Percentiles rank a stretch among this genome's conserved stretches.
Evolutionary conservation across 495 filamentous ascomycete genomes (phyloP).

Genomic region (Alectoria sarmentosa): DNA sequence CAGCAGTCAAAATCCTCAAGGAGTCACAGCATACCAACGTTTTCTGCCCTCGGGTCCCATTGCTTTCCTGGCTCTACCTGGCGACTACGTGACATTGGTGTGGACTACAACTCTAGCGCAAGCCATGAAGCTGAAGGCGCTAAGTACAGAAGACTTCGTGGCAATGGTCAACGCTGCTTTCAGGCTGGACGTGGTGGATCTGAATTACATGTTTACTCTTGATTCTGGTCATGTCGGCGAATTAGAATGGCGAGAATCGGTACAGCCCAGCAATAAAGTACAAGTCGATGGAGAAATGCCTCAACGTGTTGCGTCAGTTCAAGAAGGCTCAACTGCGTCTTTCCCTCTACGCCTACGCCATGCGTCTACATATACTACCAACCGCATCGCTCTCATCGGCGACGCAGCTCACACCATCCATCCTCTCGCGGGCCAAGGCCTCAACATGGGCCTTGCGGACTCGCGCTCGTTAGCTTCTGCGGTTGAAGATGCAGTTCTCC

Average conservation of each 20-base stretch:
- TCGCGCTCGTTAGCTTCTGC: conserved; percentile 65
- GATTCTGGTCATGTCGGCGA: conserved; percentile 61
- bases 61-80: conserved; percentile 82
- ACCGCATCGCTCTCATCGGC: conserved; percentile 81
- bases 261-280: conserved; percentile 48
- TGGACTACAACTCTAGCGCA: conserved; percentile 83
- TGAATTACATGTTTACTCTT: conserved; percentile 68
- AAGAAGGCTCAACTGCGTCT: conserved; percentile 73
- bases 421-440: conserved; percentile 87
- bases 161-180: conserved; percentile 94
- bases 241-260: conserved; percentile 69
- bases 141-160: conserved; percentile 63
- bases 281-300: conserved; percentile 33
- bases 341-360: conserved; percentile 91
- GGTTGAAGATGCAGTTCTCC: conserved; percentile 67
- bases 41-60: conserved; percentile 91
- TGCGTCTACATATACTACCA: conserved; percentile 82
- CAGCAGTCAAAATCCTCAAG: conserved; percentile 19
- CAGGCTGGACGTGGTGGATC: conserved; percentile 68
- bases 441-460: conserved; percentile 90
- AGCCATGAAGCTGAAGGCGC: conserved; percentile 70
- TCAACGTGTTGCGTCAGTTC: conserved; percentile 55
- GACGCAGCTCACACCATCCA: conserved; percentile 95
- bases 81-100: conserved; percentile 73
- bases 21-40: conserved; percentile 81